Conservation (phyloP, 495 filamentous ascomycete genomes). For the Astrothelium subdiscretum region DNA sequence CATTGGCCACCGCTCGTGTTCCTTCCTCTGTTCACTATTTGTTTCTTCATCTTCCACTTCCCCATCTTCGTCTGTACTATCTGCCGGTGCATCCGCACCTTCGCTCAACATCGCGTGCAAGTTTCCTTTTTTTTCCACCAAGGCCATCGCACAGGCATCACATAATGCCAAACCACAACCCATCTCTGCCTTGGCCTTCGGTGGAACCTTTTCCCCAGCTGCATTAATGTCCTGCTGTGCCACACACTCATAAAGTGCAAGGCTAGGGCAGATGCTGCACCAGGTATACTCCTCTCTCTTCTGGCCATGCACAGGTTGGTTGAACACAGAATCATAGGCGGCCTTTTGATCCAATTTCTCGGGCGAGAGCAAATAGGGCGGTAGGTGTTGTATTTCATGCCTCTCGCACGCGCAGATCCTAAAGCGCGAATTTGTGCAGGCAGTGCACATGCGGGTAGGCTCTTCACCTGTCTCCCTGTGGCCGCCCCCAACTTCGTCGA, state of each 20-base stretch:
- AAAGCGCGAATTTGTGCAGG: slow-evolving; percentile 27
- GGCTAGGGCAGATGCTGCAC: slow-evolving; percentile 33
- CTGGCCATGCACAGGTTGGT: neutral
- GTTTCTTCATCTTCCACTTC: slow-evolving; percentile 5
- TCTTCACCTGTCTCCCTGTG: slow-evolving; percentile 22
- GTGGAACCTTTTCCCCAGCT: slow-evolving; percentile 6
- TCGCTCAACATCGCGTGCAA: slow-evolving; percentile 23
- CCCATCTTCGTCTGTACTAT: slow-evolving; percentile 11
- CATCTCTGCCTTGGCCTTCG: slow-evolving; percentile 4
- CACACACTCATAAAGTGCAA: slow-evolving; percentile 29
- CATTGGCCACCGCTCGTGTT: slow-evolving; percentile 6
- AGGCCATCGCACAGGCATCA: slow-evolving; percentile 23
- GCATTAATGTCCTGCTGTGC: slow-evolving; percentile 11
- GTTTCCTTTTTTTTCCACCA: slow-evolving; percentile 22
- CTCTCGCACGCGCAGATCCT: slow-evolving; percentile 24
- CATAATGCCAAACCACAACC: slow-evolving; percentile 35
- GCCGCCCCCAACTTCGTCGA: slow-evolving; percentile 26
- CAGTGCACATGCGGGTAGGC: slow-evolving; percentile 30
- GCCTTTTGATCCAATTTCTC: slow-evolving; percentile 18
- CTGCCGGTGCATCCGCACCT: neutral
- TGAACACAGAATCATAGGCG: slow-evolving; percentile 19
- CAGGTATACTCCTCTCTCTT: slow-evolving; percentile 15
- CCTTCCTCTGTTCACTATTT: neutral
- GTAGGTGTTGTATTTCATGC: slow-evolving; percentile 24
- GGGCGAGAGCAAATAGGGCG: neutral